Percentiles rank a stretch among this genome's conserved stretches.
Evolutionary conservation across 164 flowering plant species (phyloP).

Genomic region (Chimonanthus praecox): DNA sequence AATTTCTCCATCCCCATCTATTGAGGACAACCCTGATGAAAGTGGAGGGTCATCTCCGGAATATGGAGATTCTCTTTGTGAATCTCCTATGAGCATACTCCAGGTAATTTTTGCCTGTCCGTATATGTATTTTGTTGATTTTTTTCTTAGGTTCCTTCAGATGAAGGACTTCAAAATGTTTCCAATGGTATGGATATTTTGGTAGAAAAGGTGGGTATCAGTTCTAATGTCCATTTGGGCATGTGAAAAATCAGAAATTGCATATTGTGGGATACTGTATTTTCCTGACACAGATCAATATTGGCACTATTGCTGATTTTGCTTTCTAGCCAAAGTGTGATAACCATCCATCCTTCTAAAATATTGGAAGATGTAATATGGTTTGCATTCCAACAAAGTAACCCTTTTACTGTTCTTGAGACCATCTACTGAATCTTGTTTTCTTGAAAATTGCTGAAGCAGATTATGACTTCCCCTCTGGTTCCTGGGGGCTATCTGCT

Average conservation of each 20-base stretch:
- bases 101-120: slow-evolving; percentile 30
- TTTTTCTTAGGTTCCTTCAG: not conserved
- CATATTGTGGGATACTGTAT: not conserved
- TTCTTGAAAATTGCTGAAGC: slow-evolving; percentile 20
- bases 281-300: not conserved
- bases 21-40: slow-evolving; percentile 43
- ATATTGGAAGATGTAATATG: not conserved
- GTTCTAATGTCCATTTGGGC: not conserved
- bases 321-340: not conserved
- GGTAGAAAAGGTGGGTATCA: not conserved
- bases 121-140: not conserved
- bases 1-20: slow-evolving; percentile 62
- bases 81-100: slow-evolving; percentile 60
- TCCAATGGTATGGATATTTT: not conserved
- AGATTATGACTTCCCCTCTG: slow-evolving; percentile 68
- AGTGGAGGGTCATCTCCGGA: slow-evolving; percentile 29
- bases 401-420: not conserved
- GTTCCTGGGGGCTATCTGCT: slow-evolving; percentile 33
- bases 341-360: not conserved
- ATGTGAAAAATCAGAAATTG: not conserved
- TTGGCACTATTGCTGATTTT: not conserved
- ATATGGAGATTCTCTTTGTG: slow-evolving; percentile 25
- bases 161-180: not conserved
- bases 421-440: slow-evolving; percentile 1
- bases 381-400: not conserved